phyloP scores from a whole-genome alignment of 495 filamentous ascomycete species.

The Alectoria sarmentosa region DNA sequence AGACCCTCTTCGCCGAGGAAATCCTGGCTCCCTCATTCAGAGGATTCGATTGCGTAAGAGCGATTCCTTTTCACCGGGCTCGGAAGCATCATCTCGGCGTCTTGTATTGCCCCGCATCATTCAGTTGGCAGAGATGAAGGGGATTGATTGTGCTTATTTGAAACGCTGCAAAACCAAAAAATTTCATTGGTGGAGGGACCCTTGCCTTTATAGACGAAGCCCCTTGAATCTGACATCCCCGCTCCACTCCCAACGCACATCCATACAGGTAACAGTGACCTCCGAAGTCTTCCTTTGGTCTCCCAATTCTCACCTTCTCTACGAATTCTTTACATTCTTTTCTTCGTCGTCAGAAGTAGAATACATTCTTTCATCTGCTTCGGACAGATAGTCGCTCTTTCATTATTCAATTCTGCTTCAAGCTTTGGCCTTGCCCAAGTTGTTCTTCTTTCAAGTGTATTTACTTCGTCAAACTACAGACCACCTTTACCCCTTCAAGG shows the following conservation, averaged over 20 bases:
- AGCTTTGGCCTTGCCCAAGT: background rate
- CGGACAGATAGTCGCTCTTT: background rate
- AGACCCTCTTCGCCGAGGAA: background rate
- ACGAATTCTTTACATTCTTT: background rate
- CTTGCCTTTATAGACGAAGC: background rate
- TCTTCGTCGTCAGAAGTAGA: background rate
- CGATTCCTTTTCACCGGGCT: background rate
- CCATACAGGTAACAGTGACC: background rate
- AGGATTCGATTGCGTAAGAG: slow-evolving; percentile 2
- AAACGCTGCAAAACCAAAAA: background rate
- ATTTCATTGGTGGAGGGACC: background rate
- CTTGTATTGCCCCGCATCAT: background rate
- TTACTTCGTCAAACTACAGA: background rate
- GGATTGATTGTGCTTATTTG: background rate
- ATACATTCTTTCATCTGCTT: slow-evolving; percentile 4
- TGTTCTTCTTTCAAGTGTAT: background rate
- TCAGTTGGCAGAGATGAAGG: background rate
- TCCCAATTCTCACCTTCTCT: background rate
- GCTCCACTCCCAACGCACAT: background rate
- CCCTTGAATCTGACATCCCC: background rate
- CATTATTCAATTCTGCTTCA: background rate
- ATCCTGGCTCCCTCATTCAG: background rate
- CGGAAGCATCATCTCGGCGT: background rate
- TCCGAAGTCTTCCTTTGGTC: background rate
- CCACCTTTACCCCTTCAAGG: background rate